Evolutionary conservation across 1,284 basidiomycete genomes (phyloP).

Genomic region (Rhizopogon hawkerae): DNA sequence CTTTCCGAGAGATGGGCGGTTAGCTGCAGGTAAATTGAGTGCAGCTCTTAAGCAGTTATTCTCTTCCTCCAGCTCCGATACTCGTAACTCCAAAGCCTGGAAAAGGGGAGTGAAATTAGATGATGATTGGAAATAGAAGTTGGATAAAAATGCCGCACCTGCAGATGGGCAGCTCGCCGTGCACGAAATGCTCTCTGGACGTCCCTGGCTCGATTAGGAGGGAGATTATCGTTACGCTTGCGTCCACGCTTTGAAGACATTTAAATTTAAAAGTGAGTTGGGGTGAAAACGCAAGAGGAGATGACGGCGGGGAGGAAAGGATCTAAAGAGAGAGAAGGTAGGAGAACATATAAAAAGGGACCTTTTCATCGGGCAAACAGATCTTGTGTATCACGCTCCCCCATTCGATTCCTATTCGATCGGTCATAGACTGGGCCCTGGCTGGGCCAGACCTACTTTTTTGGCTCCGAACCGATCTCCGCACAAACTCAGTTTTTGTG

Average conservation of each 20-base stretch:
- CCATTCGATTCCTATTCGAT: slow-evolving; percentile 31
- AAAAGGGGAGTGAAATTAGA: slow-evolving; percentile 26
- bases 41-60: slow-evolving; percentile 70
- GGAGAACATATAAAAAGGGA: slow-evolving; percentile 35
- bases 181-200: slow-evolving; percentile 91
- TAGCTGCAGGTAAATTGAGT: slow-evolving; percentile 69
- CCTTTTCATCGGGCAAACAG: slow-evolving; percentile 24
- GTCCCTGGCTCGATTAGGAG: slow-evolving; percentile 85
- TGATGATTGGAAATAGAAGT: slow-evolving; percentile 33
- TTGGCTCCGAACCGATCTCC: slow-evolving; percentile 18
- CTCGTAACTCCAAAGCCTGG: slow-evolving; percentile 75
- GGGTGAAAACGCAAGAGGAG: slow-evolving; percentile 13
- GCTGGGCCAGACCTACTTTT: slow-evolving; percentile 27
- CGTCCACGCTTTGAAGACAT: slow-evolving; percentile 85
- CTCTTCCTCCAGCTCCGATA: slow-evolving; percentile 78
- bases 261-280: slow-evolving; percentile 10
- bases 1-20: slow-evolving; percentile 62
- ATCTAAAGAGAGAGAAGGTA: slow-evolving; percentile 24
- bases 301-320: slow-evolving; percentile 24
- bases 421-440: slow-evolving; percentile 26
- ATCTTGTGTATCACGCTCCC: slow-evolving; percentile 30
- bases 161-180: slow-evolving; percentile 80
- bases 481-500: slow-evolving; percentile 20
- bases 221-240: slow-evolving; percentile 86
- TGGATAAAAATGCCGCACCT: slow-evolving; percentile 42